phyloP scores from a whole-genome alignment of 2,329 filamentous ascomycete species.

The Neonectria punicea region DNA sequence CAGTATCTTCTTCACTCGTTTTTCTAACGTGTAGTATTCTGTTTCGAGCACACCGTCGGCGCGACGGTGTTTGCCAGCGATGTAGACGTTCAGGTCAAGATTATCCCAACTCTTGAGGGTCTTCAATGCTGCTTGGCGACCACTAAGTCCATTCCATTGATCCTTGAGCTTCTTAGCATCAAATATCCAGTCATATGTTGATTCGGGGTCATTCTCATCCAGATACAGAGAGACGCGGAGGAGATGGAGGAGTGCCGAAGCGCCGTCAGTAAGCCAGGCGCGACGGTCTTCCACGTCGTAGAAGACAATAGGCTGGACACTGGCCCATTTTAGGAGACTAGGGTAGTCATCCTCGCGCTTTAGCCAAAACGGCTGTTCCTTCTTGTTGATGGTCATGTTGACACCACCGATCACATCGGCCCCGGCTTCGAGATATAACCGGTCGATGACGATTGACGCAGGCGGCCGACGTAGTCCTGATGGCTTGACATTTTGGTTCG shows the following conservation, averaged over 20 bases:
- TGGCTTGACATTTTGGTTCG: not conserved
- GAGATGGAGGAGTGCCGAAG: constrained; percentile 27
- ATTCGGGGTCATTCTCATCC: constrained; percentile 18
- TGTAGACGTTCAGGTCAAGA: constrained; percentile 2
- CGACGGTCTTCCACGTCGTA: constrained; percentile 9
- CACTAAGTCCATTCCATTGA: not conserved
- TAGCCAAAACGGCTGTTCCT: constrained; percentile 22
- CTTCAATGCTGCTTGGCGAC: constrained; percentile 14
- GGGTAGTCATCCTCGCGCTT: constrained; percentile 23
- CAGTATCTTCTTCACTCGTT: constrained; percentile 2
- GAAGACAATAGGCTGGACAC: constrained; percentile 10
- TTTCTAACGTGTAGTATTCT: not conserved
- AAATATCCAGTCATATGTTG: constrained; percentile 27
- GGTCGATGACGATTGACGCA: constrained; percentile 5
- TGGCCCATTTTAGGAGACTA: constrained; percentile 23
- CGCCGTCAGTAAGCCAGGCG: constrained; percentile 27
- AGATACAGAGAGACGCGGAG: constrained; percentile 21
- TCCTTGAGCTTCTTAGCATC: constrained; percentile 8
- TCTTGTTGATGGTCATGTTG: constrained; percentile 15
- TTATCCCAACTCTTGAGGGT: constrained; percentile 23
- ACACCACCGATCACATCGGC: constrained; percentile 5
- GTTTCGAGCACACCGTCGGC: not conserved
- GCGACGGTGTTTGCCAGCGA: not conserved
- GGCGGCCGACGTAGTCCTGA: not conserved
- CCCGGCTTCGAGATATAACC: constrained; percentile 23